Evolutionary conservation across 768 basidiomycete species (phyloP), one percentile per base, ranked within the genome.

Genomic region (Russula lepida): DNA sequence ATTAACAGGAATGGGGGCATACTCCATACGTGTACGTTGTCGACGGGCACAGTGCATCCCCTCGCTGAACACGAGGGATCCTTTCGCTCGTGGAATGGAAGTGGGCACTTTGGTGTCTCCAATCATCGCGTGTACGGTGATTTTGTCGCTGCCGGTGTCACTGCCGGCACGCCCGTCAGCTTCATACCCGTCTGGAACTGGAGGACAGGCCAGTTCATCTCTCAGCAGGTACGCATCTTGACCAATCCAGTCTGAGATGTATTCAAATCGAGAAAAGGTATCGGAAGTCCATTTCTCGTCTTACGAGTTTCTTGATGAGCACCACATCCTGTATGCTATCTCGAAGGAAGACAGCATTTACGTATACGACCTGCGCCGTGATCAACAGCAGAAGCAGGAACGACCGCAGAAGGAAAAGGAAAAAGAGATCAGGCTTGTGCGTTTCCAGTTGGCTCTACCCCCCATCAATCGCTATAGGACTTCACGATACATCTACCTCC

Each of bases 161-260:
- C 52, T n/a, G n/a, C n/a, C n/a, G n/a, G n/a, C n/a, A 19, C 52
- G 46, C 25, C n/a, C n/a, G 28, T 49, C 28, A 33, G 23, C 15
- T 54, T 48, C 23, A 58, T 63, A n/a, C 54, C 56, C 4, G 35
- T 58, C 13, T 63, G 62, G 62, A 63, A 63, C 25, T 63, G 62
- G 62, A 63, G 58, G 56, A 63, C 51, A 1, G 62, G 62, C 1
- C 19, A 41, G 3, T 25, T 48, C 3, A 47, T 58, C 19, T 58
- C 37, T 7, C 37, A 54, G 7, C 51, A 49, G 56, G 62, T 63
- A 35, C 17, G 52, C 9, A 2, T 39, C 28, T 25, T 9, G 3
- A 15, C 11, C 15, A 15, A 30, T 27, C 17, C n/a, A n/a, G n/a
- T n/a, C n/a, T 19, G 11, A 27, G 7, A 25, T 21, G n/a, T n/a